A percentile compares a stretch with the other conserved stretches of the same genome.
These are phyloP conservation scores for Apiospora malaysiana DNA, from an alignment of 2,329 filamentous ascomycete species.

Conservation along the genomic window DNA sequence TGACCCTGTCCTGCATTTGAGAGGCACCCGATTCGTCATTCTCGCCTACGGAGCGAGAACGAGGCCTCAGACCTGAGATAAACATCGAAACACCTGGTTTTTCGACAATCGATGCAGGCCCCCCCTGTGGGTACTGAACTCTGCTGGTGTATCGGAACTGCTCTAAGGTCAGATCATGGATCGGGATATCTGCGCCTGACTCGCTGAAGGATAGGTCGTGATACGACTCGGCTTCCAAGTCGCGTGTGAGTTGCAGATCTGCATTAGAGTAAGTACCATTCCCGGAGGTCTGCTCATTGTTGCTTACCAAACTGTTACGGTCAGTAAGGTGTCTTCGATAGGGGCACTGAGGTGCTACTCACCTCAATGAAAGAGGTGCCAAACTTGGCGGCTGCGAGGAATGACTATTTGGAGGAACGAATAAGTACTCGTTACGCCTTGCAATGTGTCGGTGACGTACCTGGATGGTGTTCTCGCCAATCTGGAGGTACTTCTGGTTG, in stretches of 20 bases:
- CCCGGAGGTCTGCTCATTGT: too few relatives aligned
- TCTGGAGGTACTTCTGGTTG: background rate
- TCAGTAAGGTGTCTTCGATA: background rate
- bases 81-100: background rate
- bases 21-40: slow-evolving; percentile 26
- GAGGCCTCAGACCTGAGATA: background rate
- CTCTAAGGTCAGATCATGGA: slow-evolving; percentile 45
- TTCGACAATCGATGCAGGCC: slow-evolving; percentile 7
- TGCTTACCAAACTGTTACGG: background rate
- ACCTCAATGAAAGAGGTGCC: slow-evolving; percentile 32
- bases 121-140: slow-evolving; percentile 29
- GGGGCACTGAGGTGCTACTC: slow-evolving; percentile 22
- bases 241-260: slow-evolving; percentile 49
- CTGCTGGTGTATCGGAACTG: slow-evolving; percentile 43
- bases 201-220: slow-evolving; percentile 50
- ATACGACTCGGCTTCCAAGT: slow-evolving; percentile 46
- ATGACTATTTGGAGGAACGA: background rate
- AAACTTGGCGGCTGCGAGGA: background rate
- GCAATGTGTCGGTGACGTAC: background rate
- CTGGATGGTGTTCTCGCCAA: slow-evolving; percentile 4
- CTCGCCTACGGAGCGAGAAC: slow-evolving; percentile 17
- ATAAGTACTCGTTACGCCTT: background rate
- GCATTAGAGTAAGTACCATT: background rate
- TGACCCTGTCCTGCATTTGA: slow-evolving; percentile 40
- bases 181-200: slow-evolving; percentile 46